Base-by-base conservation (phyloP, 495 filamentous ascomycete genomes). In the Trichoderma erinaceum region DNA sequence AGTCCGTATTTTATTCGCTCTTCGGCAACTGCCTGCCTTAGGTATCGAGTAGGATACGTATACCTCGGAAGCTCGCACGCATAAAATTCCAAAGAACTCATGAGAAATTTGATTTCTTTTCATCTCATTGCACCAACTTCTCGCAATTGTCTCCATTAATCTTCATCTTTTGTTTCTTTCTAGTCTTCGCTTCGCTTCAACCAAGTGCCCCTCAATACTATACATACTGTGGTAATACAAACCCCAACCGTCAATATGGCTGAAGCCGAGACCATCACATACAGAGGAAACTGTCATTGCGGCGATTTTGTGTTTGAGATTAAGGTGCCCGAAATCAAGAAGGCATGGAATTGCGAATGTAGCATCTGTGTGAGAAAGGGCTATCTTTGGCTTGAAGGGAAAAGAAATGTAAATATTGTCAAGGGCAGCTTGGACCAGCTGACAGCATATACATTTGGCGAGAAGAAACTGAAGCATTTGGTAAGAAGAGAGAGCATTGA, bases 201-300 rank as follows among this genome's bases (percentile, higher is more conserved):
- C n/a, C 21, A 23, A 21, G 18, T 25, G 21, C 4, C 1, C 1
- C 48, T 15, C 0, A 12, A 41, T 6, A 7, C 35, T 29, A 11
- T 63, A 38, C 7, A 65, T 29, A 32, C 64, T 32, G 41, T 3
- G 32, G 1, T 18, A 66, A 44, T 23, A 10, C 4, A 61, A 61
- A 61, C 2, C 56, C 4, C 8, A 1, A 61, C 4, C 8, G 29
- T 15, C 56, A 52, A 23, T 21, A 74, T 75, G 73, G 56, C 72
- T 11, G 70, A 75, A 8, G 18, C 65, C 3, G 67, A 71, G 38
- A 58, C 66, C 50, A 82, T 82, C 70, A 81, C 78, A 67, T 86
- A 86, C 75, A 77, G 82, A 11, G 85, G 82, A 72, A 86, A 80
- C 73, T 87, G 84, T 78, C 84, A 86, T 74, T 87, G 85, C 74